phyloP scores from a whole-genome alignment of 208 protist genomes.

The Acanthamoeba healyi region DNA sequence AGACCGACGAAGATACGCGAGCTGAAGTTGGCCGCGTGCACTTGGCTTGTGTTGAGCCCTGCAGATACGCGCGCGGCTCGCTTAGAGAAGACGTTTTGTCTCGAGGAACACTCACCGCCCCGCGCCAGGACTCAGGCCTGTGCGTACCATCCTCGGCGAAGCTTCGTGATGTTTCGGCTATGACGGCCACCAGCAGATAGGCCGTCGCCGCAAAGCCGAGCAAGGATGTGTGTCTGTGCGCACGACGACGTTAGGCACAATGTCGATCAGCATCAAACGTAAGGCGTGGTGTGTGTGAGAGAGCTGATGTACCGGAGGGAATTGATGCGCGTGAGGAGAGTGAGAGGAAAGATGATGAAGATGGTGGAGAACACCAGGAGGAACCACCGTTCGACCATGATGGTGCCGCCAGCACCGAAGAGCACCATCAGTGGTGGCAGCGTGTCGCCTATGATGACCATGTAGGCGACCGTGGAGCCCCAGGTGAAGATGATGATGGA shows the following conservation, averaged over 20 bases:
- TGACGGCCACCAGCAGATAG: slow-evolving; percentile 37
- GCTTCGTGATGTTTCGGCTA: not conserved
- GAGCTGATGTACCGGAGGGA: slow-evolving; percentile 46
- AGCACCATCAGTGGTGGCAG: slow-evolving; percentile 57
- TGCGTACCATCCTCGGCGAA: not conserved
- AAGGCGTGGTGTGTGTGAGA: not conserved
- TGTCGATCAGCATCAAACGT: no score
- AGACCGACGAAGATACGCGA: slow-evolving; percentile 45
- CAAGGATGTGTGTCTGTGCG: slow-evolving; percentile 32
- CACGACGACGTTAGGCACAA: not conserved
- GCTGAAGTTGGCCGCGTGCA: slow-evolving; percentile 8
- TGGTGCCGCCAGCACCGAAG: not conserved
- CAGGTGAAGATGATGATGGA: slow-evolving; percentile 73
- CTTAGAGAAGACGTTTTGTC: no score
- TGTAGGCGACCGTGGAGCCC: slow-evolving; percentile 66
- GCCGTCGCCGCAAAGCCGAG: slow-evolving; percentile 59
- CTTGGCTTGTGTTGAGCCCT: slow-evolving; percentile 6
- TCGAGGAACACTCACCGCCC: no score
- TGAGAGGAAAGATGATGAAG: slow-evolving; percentile 65
- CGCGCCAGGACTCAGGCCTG: no score
- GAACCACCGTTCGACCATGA: slow-evolving; percentile 49
- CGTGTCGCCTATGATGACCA: slow-evolving; percentile 74
- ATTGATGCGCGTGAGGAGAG: slow-evolving; percentile 26
- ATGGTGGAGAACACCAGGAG: slow-evolving; percentile 57
- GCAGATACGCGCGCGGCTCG: not conserved